phyloP scores from a whole-genome alignment of 164 flowering plant genomes.

The Buxus sempervirens region DNA sequence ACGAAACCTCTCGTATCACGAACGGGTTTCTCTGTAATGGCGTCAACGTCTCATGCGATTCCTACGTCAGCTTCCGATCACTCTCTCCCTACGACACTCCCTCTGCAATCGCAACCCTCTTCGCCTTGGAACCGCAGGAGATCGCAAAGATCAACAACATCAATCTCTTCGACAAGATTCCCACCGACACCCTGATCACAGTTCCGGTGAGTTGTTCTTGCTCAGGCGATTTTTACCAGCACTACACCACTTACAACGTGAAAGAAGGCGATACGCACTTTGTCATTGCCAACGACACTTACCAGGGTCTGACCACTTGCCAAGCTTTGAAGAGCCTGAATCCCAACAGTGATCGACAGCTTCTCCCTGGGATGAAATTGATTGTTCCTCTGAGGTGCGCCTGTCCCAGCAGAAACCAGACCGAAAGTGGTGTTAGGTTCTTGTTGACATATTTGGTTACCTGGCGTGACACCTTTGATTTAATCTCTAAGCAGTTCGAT shows the following conservation, averaged over 20 bases:
- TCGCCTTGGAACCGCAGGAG: no score
- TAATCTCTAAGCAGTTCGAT: constrained; percentile 19
- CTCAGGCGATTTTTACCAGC: no score
- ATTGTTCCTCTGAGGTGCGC: no score
- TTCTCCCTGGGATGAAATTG: background rate
- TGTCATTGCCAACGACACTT: constrained; percentile 17
- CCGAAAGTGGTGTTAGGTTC: constrained; percentile 24
- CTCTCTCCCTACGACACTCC: constrained; percentile 8
- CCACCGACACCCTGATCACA: background rate
- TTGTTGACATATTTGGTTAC: constrained; percentile 22
- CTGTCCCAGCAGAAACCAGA: no score
- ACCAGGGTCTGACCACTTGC: no score
- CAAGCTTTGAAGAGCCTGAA: constrained; percentile 20
- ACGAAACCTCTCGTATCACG: background rate
- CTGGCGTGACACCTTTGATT: constrained; percentile 3
- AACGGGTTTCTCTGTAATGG: constrained; percentile 13
- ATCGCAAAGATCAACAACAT: no score
- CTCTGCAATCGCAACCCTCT: constrained; percentile 7
- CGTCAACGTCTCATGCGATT: background rate
- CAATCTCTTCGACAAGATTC: background rate
- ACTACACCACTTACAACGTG: no score
- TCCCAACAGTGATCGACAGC: background rate
- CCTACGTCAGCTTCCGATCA: no score
- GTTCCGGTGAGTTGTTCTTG: no score
- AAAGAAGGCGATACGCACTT: constrained; percentile 9